Base-by-base conservation (phyloP, 495 filamentous ascomycete species). In the Clavariopsis aquatica region DNA sequence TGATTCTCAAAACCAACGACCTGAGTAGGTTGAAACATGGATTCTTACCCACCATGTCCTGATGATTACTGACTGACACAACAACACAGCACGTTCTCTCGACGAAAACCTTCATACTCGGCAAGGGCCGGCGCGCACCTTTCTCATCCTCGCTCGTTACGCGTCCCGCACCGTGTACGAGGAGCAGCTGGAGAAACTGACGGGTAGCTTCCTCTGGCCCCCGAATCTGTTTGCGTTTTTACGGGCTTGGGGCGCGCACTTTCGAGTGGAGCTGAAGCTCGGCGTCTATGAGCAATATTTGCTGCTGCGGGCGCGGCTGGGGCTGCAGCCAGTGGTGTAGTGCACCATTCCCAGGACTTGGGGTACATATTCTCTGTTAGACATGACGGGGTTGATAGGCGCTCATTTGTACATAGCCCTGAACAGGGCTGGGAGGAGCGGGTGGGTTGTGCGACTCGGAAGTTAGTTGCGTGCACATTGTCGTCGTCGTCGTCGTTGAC, bases 1-100 rank as follows among this genome's bases (percentile, higher is more conserved):
- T 99, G 5, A 97, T 99, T 68, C 82, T 99, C 56, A 99, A 99
- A 78, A 99, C 95, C 1, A 99, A 99, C 73, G 95, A 99, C 75
- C 78, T 99, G 43, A 99, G 84, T 87, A 80, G 71, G 84, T 76
- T 83, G 78, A 68, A 82, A 74, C 24, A 10, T 22, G 24, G 55
- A 55, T 45, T 22, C 23, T 38, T 57, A 12, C 31, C 24, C 5
- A 19, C n/a, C 36, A 0, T 23, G 38, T 64, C 8, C 15, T n/a
- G n/a, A n/a, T n/a, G n/a, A n/a, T n/a, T n/a, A n/a, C 20, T 23
- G 8, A 51, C 51, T 61, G 54, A 71, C 71, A 49, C 68, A 31
- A 57, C 26, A 49, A 26, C 31, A 13, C 31, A 87, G 84, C 94
- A 27, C 86, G 95, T 63, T 93, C 89, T 65, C 83, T 99, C 28